Evolutionary conservation across 2,329 filamentous ascomycete genomes (phyloP).

Genomic region (Whalleya microplaca): DNA sequence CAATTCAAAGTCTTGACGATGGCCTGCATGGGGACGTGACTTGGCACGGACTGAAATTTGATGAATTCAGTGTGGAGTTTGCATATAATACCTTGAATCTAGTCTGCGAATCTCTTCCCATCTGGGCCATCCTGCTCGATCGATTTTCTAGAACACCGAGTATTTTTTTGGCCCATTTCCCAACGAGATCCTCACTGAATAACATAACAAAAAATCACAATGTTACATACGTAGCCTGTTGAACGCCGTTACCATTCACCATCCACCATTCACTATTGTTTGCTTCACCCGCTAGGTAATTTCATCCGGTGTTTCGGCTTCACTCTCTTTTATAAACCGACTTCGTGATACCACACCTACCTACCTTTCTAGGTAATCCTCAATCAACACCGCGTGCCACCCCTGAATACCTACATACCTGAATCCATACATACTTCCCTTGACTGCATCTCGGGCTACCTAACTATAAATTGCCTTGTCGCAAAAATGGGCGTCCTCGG

Average conservation of each 20-base stretch:
- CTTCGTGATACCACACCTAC: no score
- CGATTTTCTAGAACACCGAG: neutral
- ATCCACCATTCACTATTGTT: neutral
- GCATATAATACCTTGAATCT: neutral
- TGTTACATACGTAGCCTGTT: neutral
- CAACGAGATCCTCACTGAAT: neutral
- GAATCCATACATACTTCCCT: neutral
- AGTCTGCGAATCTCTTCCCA: neutral
- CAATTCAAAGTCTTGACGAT: neutral
- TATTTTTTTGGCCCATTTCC: neutral
- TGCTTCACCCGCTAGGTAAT: no score
- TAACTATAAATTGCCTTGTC: slow-evolving; percentile 5
- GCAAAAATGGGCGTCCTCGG: slow-evolving; percentile 56
- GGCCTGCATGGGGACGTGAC: no score
- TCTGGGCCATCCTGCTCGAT: neutral
- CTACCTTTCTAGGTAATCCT: no score
- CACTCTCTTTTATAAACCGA: no score
- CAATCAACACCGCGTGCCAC: no score
- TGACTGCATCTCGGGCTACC: neutral
- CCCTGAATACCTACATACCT: no score
- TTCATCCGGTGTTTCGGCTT: no score
- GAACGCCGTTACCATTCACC: neutral
- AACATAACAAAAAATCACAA: no score
- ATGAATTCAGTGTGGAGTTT: neutral
- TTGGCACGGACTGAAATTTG: neutral